Evolutionary conservation across 2,329 filamentous ascomycete genomes (phyloP), one percentile per base, ranked within the genome.

Genomic region (Blumeria hordei): DNA sequence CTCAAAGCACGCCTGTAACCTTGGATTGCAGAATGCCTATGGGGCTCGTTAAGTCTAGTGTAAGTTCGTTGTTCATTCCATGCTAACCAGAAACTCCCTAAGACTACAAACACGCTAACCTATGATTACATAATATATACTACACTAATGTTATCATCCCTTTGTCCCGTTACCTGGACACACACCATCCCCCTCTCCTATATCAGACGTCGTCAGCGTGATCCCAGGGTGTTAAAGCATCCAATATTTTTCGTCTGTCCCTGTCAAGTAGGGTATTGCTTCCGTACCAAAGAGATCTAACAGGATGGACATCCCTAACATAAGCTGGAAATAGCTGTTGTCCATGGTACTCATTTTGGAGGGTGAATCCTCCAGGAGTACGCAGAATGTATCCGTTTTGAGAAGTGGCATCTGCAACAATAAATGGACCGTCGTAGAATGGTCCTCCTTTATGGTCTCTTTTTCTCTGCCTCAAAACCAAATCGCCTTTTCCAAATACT

Each of bases 401-500:
- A 18, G 11, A 10, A 35, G 28, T 50, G 11, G 3, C 11, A 32
- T 50, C 18, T 11, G 45, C 45, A 32, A 50, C 33, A 50, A 50
- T 28, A 33, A n/a, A 50, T 32, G 21, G 45, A 50, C 3, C 1
- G 45, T 50, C 18, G 18, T 50, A 50, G 18, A 32, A 50, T n/a
- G 45, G 21, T 50, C 32, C 45, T 32, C 45, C 45, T 34, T 50
- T 50, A 12, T 50, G 6, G 9, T 18, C 3, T 50, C 21, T 50
- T 28, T 7, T 10, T 32, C 45, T 32, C 33, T 32, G 6, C 4
- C 45, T 7, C 11, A 50, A 28, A n/a, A 50, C 45, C 45, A 18
- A 50, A 50, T 50, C 45, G 11, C 21, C 45, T 34, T 50, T 50
- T 50, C 45, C 45, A 50, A 50, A 50, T 32, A 34, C 33, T 50